Conservation (phyloP, 2,329 filamentous ascomycete genomes). For the Mariannaea sp. region DNA sequence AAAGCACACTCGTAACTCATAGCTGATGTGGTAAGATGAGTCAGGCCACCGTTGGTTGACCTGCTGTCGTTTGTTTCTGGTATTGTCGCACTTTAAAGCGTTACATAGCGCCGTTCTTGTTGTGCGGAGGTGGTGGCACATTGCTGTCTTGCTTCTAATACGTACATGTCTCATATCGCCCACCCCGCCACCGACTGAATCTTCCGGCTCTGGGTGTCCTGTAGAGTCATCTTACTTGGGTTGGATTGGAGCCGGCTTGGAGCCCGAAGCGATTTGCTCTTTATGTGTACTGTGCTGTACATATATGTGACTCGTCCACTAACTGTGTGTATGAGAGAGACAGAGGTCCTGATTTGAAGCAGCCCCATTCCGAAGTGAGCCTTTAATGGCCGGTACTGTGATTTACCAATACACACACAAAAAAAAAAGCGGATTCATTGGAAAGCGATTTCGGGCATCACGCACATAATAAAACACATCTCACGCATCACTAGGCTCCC, state of each 20-base stretch:
- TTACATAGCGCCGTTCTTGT: conserved; percentile 5
- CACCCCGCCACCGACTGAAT: conserved; percentile 7
- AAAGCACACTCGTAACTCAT: too few species aligned
- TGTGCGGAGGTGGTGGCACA: conserved; percentile 14
- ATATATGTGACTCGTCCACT: conserved; percentile 13
- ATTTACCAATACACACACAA: too few species aligned
- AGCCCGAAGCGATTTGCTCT: conserved; percentile 11
- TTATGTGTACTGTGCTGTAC: conserved; percentile 6
- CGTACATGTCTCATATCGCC: background rate
- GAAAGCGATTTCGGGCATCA: conserved; percentile 19
- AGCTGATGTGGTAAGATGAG: background rate
- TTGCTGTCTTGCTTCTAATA: background rate
- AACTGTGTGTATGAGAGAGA: too few species aligned
- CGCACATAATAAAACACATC: conserved; percentile 14
- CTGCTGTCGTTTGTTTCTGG: background rate
- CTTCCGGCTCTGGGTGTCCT: conserved; percentile 8
- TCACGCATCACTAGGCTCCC: conserved; percentile 10
- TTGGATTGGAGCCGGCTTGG: conserved; percentile 7
- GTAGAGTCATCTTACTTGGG: conserved; percentile 12
- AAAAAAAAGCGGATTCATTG: conserved; percentile 19
- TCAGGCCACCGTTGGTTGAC: conserved; percentile 2
- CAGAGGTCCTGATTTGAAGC: background rate
- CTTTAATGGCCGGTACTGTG: conserved; percentile 16
- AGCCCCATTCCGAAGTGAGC: conserved; percentile 8
- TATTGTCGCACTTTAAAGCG: background rate